phyloP scores from a whole-genome alignment of 148 eudicot species.

The Arbutus unedo region DNA sequence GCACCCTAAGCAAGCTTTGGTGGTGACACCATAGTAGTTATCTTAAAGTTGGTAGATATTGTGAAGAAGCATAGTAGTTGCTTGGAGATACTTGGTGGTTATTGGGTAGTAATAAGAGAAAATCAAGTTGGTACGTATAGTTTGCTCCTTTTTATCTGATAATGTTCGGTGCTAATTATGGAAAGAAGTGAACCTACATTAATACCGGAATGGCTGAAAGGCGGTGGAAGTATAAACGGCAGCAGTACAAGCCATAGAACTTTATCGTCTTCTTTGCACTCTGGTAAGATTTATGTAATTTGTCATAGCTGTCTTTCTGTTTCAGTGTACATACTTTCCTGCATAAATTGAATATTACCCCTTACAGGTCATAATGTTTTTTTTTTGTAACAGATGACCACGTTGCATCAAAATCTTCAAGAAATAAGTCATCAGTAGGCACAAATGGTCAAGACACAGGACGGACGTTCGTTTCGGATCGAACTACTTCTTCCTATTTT shows the following conservation, averaged over 20 bases:
- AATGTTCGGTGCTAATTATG: slow-evolving; percentile 36
- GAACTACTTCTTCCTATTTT: slow-evolving; percentile 37
- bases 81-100: slow-evolving; percentile 5
- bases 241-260: slow-evolving; percentile 20
- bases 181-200: slow-evolving; percentile 54
- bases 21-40: not conserved
- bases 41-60: too few relatives aligned
- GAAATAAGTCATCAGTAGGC: slow-evolving; percentile 30
- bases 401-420: slow-evolving; percentile 24
- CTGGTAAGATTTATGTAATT: slow-evolving; percentile 25
- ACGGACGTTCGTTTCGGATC: slow-evolving; percentile 31
- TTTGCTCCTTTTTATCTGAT: slow-evolving; percentile 16
- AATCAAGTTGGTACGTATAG: slow-evolving; percentile 10
- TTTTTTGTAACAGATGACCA: slow-evolving; percentile 27
- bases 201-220: slow-evolving; percentile 52
- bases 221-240: slow-evolving; percentile 32
- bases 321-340: not conserved
- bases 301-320: not conserved
- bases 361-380: not conserved
- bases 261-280: slow-evolving; percentile 21
- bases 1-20: not conserved
- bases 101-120: slow-evolving; percentile 9
- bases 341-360: not conserved
- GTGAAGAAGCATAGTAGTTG: not conserved
- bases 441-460: slow-evolving; percentile 25